Conservation (phyloP, 257 asterid genomes). For the Rauvolfia tetraphylla region DNA sequence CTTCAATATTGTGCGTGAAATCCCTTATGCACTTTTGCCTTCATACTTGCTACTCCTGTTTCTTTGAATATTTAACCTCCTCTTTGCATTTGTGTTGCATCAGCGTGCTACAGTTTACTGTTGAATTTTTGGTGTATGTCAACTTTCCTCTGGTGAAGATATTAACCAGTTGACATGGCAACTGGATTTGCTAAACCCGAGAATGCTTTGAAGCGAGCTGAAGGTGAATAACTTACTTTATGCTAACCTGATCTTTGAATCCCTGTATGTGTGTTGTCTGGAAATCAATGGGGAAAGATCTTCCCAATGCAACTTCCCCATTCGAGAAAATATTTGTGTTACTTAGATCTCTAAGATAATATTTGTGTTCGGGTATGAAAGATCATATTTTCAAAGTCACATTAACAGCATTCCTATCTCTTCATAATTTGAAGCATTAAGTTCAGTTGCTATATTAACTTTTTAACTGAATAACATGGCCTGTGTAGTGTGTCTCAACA, state of each 20-base stretch:
- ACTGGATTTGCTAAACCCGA: conserved; percentile 30
- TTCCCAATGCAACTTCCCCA: not conserved
- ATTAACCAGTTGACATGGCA: conserved; percentile 12
- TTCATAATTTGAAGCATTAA: not conserved
- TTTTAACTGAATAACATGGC: not conserved
- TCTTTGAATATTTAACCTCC: not conserved
- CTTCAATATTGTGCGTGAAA: not conserved
- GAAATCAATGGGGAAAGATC: not conserved
- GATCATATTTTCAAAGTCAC: not conserved
- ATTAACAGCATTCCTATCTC: not conserved
- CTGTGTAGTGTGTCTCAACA: not conserved
- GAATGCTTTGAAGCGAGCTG: conserved; percentile 43
- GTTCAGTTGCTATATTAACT: not conserved
- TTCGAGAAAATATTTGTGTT: not conserved
- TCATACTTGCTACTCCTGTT: not conserved
- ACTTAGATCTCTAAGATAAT: not conserved
- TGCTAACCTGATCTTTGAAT: not conserved
- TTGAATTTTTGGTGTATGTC: not conserved
- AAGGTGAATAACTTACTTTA: conserved; percentile 25
- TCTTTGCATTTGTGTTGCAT: conserved; percentile 2
- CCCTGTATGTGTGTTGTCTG: not conserved
- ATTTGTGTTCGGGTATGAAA: not conserved
- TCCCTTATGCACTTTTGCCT: not conserved
- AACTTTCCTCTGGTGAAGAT: not conserved
- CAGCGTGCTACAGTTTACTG: not conserved